These are phyloP conservation scores for Cymbopogon flexuosus DNA, from an alignment of 202 grass and related monocot species.

Conservation along the genomic window DNA sequence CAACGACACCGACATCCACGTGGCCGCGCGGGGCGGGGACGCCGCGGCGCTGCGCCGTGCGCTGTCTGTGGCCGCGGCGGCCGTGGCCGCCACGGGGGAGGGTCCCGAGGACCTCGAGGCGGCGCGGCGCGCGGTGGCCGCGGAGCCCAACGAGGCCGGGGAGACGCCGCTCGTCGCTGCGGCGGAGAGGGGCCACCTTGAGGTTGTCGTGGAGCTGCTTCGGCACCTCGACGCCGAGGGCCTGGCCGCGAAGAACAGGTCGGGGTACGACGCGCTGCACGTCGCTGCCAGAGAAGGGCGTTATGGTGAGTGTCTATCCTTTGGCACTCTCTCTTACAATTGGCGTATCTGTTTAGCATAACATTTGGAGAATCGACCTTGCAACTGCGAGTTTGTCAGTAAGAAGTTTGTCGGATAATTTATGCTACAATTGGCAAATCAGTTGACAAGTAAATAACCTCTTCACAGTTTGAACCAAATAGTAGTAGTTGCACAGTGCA, in stretches of 20 bases:
- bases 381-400: not conserved
- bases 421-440: not conserved
- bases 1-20: constrained; percentile 82
- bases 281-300: constrained; percentile 74
- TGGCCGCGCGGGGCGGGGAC: constrained; percentile 55
- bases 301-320: constrained; percentile 43
- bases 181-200: constrained; percentile 65
- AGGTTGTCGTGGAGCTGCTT: constrained; percentile 69
- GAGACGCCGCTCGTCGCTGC: constrained; percentile 74
- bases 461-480: constrained; percentile 2
- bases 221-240: constrained; percentile 51
- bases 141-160: constrained; percentile 70
- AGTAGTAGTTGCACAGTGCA: not conserved
- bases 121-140: constrained; percentile 45
- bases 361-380: not conserved
- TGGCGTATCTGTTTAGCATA: not conserved
- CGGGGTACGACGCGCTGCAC: constrained; percentile 75
- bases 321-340: not conserved
- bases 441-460: not conserved
- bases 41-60: constrained; percentile 45
- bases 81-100: constrained; percentile 29
- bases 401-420: not conserved
- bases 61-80: constrained; percentile 34
- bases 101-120: constrained; percentile 43
- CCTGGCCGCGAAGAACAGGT: constrained; percentile 61